These are phyloP conservation scores for Paraurostyla sp. DNA, from an alignment of 73 alveolate genomes.

Conservation along the genomic window DNA sequence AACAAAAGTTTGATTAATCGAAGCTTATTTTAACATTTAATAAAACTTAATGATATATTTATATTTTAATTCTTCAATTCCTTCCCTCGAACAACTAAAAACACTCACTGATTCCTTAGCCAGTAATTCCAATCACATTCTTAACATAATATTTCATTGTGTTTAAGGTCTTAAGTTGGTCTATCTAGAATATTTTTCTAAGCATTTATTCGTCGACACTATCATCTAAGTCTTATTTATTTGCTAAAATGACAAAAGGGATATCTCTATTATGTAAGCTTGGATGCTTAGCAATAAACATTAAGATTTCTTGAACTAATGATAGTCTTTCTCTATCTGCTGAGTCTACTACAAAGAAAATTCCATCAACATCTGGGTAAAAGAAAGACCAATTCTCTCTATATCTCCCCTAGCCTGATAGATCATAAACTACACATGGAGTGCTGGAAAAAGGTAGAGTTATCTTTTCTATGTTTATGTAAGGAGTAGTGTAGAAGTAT, in stretches of 20 bases:
- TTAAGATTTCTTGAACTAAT: conserved; percentile 65
- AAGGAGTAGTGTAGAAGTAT: conserved; percentile 65
- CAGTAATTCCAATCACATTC: conserved; percentile 47
- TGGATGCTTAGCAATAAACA: conserved; percentile 48
- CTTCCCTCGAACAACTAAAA: conserved; percentile 58
- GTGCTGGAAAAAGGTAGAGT: conserved; percentile 29
- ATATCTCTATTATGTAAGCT: background rate
- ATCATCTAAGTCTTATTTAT: conserved; percentile 57
- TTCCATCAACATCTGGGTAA: conserved; percentile 75
- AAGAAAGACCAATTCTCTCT: conserved; percentile 75
- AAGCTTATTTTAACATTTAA: too few relatives aligned
- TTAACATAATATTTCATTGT: conserved; percentile 46
- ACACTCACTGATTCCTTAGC: conserved; percentile 61
- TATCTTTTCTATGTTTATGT: conserved; percentile 67
- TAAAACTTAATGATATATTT: background rate
- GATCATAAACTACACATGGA: conserved; percentile 72
- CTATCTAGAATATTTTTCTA: conserved; percentile 44
- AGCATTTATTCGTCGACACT: conserved; percentile 38
- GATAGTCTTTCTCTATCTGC: conserved; percentile 69
- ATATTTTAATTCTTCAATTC: conserved; percentile 6
- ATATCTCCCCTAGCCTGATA: conserved; percentile 76
- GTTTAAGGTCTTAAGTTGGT: conserved; percentile 27
- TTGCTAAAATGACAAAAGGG: conserved; percentile 60
- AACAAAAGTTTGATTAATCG: too few relatives aligned
- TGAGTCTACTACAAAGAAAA: conserved; percentile 72